A percentile compares a stretch with the other conserved stretches of the same genome.
Conservation (phyloP, 108 stramenopile species). For the Stephanodiscus triporus region DNA sequence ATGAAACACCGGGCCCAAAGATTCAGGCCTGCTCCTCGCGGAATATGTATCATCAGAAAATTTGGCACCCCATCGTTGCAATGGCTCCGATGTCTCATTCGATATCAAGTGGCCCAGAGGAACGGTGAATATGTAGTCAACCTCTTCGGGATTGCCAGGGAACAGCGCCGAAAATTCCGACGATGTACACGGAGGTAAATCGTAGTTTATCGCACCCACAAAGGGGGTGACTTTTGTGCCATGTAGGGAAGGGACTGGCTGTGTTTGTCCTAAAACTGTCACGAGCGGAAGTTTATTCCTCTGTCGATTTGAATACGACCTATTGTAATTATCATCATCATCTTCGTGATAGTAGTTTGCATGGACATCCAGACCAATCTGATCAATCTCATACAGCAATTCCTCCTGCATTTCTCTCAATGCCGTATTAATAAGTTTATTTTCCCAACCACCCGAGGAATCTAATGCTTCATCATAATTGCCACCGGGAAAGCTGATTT, state of each 20-base stretch:
- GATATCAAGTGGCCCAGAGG: slow-evolving; percentile 54
- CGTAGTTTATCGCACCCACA: slow-evolving; percentile 59
- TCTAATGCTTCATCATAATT: slow-evolving; percentile 58
- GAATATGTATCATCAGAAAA: slow-evolving; percentile 19
- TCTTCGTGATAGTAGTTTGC: background rate
- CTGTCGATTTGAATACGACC: slow-evolving; percentile 9
- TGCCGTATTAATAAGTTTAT: slow-evolving; percentile 60
- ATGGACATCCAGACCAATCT: slow-evolving; percentile 4
- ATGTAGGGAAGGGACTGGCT: slow-evolving; percentile 60
- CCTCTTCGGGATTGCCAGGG: slow-evolving; percentile 70
- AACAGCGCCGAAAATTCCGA: slow-evolving; percentile 43
- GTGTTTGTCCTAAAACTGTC: slow-evolving; percentile 61
- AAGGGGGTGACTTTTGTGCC: slow-evolving; percentile 81
- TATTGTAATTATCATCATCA: slow-evolving; percentile 9
- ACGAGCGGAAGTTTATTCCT: slow-evolving; percentile 16
- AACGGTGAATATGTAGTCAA: slow-evolving; percentile 73
- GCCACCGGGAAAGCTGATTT: slow-evolving; percentile 87
- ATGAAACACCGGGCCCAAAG: slow-evolving; percentile 63
- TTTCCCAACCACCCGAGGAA: background rate
- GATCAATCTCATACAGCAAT: slow-evolving; percentile 34
- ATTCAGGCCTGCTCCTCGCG: slow-evolving; percentile 12
- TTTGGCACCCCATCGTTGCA: slow-evolving; percentile 39
- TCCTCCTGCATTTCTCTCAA: slow-evolving; percentile 81
- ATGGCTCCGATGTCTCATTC: slow-evolving; percentile 51
- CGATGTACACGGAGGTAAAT: slow-evolving; percentile 38